Evolutionary conservation across 129 eudicot genomes (phyloP), one percentile per base, ranked within the genome.

Genomic region (Ambrosia trifida): DNA sequence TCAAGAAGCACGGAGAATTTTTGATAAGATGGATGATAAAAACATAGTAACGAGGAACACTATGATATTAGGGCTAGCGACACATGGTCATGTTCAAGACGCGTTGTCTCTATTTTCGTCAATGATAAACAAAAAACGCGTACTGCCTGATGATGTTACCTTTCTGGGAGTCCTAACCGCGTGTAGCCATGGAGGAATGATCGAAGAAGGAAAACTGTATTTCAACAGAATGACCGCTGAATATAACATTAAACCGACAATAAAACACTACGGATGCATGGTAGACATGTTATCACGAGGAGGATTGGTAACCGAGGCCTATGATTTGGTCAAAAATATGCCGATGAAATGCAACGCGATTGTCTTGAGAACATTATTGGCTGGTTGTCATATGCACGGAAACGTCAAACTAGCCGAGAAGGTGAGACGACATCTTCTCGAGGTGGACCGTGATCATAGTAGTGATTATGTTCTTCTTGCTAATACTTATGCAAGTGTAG

Each of bases 121-220:
- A 66, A 73, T 83, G 83, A 68, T 77, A 40, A 71, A 50, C 35
- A 49, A 64, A 54, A 80, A 77, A 14, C 30, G 16, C 35, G 45
- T 31, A 7, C 32, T 49, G 3, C 91, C 85, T 0, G 71, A 83
- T 2, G 85, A 71, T 12, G 69, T 82, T 46, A 80, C 87, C 30
- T 83, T 83, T 69, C 58, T 86, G 69, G 91, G 85, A 31, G 83
- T 80, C 41, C 41, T 83, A 43, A 77, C 77, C 11, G 91, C 91
- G 2, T 86, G 91, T 71, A 83, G 83, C 75, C 85, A 86, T 56
- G 85, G 85, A n/a, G 87, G 85, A 20, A 67, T 82, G 91, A 68
- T 86, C 7, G 79, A 86, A 66, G 73, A 77, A 74, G 87, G 87
- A 63, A 75, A 75, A 57, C 59, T 16, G 8, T 81, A 61, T 72